A percentile compares a stretch with the other conserved stretches of the same genome.
Evolutionary conservation across 306 rosid genomes (phyloP).

Genomic region (Casuarina cunninghamiana): DNA sequence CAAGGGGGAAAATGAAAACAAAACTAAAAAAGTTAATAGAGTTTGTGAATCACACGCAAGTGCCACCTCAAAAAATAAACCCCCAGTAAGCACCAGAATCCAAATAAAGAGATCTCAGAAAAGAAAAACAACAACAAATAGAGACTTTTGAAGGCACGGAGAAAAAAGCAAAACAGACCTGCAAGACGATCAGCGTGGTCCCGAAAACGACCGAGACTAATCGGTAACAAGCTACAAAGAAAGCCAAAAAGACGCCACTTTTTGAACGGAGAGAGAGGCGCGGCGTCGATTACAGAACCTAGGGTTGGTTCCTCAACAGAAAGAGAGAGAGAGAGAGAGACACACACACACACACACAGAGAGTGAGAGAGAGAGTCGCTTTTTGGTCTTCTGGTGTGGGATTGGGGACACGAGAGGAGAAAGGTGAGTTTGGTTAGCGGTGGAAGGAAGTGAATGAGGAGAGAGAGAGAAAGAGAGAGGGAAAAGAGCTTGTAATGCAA

Average conservation of each 20-base stretch:
- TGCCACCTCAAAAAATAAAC: neutral
- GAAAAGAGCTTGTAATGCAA: conserved; percentile 36
- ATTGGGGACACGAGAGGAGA: neutral
- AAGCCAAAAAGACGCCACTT: neutral
- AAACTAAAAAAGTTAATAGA: neutral
- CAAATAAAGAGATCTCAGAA: neutral
- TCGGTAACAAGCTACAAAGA: neutral
- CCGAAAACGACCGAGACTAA: neutral
- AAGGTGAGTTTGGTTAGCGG: conserved; percentile 12
- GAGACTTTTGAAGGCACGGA: neutral
- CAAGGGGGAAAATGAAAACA: neutral
- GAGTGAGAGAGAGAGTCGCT: neutral
- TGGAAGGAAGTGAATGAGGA: conserved; percentile 43
- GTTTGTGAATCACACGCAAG: neutral
- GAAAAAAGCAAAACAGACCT: conserved; percentile 7
- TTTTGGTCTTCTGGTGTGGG: neutral
- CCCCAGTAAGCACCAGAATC: neutral
- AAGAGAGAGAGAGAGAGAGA: neutral
- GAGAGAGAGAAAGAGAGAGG: conserved; percentile 37
- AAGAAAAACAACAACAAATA: neutral
- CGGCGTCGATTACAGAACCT: neutral
- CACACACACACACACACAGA: neutral
- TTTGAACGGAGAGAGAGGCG: neutral
- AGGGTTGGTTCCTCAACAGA: neutral
- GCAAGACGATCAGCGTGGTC: conserved; percentile 8